Evolutionary conservation across 139 green algal genomes (phyloP), one percentile per base, ranked within the genome.

Genomic region (Ettlia oleoabundans): DNA sequence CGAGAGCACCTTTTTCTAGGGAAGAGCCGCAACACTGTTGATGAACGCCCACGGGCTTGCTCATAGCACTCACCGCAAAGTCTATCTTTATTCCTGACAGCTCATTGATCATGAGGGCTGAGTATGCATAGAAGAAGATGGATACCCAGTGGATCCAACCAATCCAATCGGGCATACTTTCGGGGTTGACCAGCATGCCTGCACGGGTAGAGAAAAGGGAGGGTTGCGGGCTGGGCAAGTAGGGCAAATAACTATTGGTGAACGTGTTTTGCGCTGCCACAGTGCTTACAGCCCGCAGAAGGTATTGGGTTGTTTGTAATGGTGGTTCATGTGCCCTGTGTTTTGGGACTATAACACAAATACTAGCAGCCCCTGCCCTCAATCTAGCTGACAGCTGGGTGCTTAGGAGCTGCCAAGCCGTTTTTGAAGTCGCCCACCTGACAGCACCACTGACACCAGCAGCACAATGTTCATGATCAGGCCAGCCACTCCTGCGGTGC

Each of bases 401-500:
- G 47, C 47, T 15, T 58, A n/a, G n/a, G n/a, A n/a, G n/a, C n/a
- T n/a, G n/a, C n/a, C n/a, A n/a, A n/a, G n/a, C n/a, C n/a, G n/a
- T n/a, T n/a, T n/a, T n/a, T n/a, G n/a, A n/a, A n/a, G n/a, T n/a
- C n/a, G n/a, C n/a, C n/a, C 73, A 80, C 73, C 73, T 38, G 73
- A 80, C 70, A 97, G 93, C 26, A 98, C 88, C 47, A 95, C 89
- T 15, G 84, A 90, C 8, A 94, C 41, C 33, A 98, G 89, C 78
- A 96, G 85, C 69, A 96, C 82, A 71, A 96, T 83, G 74, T 95
- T 96, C 86, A 95, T 96, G 38, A 92, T 61, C n/a, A 98, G 84
- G 15, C 85, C 78, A 2, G 92, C 84, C 26, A 85, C 84, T 53
- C 94, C 93, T 51, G 91, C 79, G 19, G 88, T 87, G 26, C 43